Percentiles rank a stretch among this genome's conserved stretches.
phyloP scores from a whole-genome alignment of 1,139 yeast species.

The Pichia sp. region DNA sequence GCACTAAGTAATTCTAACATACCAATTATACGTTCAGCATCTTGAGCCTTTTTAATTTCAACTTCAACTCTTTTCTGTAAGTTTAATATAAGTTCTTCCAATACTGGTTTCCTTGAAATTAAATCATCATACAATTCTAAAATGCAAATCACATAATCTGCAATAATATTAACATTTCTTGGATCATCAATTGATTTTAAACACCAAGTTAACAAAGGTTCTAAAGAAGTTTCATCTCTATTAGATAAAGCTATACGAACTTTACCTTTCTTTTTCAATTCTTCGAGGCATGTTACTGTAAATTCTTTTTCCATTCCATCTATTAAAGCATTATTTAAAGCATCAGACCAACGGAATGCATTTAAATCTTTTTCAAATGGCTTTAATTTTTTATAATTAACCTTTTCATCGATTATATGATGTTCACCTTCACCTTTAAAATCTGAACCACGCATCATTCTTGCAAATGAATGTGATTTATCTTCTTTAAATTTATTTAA shows the following conservation, averaged over 20 bases:
- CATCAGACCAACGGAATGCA: constrained; percentile 88
- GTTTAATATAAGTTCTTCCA: constrained; percentile 63
- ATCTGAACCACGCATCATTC: constrained; percentile 88
- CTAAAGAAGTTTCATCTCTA: constrained; percentile 72
- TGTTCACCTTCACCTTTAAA: constrained; percentile 87
- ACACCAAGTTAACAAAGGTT: constrained; percentile 84
- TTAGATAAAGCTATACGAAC: constrained; percentile 70
- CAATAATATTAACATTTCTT: constrained; percentile 63
- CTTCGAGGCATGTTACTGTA: constrained; percentile 74
- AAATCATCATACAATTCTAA: constrained; percentile 71
- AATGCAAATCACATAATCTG: constrained; percentile 80
- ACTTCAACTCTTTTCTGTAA: constrained; percentile 54
- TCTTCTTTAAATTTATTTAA: constrained; percentile 44
- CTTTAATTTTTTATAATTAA: constrained; percentile 52
- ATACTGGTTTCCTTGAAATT: constrained; percentile 69
- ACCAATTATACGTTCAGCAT: constrained; percentile 86
- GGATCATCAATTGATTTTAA: constrained; percentile 69
- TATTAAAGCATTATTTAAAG: constrained; percentile 77
- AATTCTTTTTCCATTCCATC: constrained; percentile 74
- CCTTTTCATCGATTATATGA: constrained; percentile 52
- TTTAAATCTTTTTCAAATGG: constrained; percentile 79
- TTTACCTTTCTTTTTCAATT: constrained; percentile 82
- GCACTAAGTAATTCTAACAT: constrained; percentile 78
- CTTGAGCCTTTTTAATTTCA: constrained; percentile 75
- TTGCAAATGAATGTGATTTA: constrained; percentile 39